These are phyloP conservation scores for Senna tora DNA, from an alignment of 306 rosid species.

Conservation along the genomic window DNA sequence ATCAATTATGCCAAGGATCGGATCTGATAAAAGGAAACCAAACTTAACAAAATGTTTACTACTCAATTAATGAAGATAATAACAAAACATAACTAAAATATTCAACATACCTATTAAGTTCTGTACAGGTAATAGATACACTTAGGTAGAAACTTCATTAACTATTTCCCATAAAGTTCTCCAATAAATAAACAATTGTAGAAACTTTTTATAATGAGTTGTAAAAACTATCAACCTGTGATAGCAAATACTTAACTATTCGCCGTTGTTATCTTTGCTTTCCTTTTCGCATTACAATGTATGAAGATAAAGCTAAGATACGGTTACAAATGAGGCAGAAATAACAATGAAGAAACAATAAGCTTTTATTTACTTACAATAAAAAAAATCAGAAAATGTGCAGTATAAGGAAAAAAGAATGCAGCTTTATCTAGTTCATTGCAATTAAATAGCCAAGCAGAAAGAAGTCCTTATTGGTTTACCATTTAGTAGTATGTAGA, in stretches of 20 bases:
- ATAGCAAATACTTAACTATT: background rate
- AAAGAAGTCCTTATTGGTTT: conserved; percentile 65
- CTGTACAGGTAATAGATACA: no score
- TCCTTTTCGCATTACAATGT: background rate
- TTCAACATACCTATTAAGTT: background rate
- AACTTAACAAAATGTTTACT: conserved; percentile 26
- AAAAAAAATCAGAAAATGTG: no score
- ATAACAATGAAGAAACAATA: no score
- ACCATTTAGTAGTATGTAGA: conserved; percentile 66
- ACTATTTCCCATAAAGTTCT: no score
- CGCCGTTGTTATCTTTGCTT: background rate
- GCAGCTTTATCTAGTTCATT: no score
- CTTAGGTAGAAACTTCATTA: no score
- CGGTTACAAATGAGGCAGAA: conserved; percentile 3
- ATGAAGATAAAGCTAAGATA: background rate
- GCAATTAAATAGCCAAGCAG: conserved; percentile 32
- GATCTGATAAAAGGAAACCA: conserved; percentile 56
- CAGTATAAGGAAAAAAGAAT: no score
- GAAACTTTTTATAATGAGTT: no score
- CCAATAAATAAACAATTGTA: no score
- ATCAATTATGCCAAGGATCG: conserved; percentile 90
- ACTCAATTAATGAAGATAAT: conserved; percentile 18
- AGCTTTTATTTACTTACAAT: no score
- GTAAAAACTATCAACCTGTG: no score
- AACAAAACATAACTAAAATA: background rate